Conservation (phyloP, 73 alveolate species). For the Paramecium caudatum region DNA sequence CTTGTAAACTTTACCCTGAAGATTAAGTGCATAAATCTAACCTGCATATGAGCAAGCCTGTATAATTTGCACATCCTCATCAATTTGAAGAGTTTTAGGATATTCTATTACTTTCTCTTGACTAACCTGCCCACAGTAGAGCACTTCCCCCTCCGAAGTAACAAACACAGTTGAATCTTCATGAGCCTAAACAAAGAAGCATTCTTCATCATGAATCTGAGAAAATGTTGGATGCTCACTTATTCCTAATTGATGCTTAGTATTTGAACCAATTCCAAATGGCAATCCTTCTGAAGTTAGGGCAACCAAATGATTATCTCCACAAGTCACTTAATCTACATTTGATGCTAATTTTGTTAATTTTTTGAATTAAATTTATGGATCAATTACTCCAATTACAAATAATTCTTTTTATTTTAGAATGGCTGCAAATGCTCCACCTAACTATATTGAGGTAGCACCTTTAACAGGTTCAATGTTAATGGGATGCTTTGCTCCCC, state of each 20-base stretch:
- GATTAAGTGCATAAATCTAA: neutral
- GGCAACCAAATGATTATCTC: constrained; percentile 19
- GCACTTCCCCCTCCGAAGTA: constrained; percentile 54
- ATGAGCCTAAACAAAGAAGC: constrained; percentile 13
- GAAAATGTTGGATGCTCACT: neutral
- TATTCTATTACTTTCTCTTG: constrained; percentile 8
- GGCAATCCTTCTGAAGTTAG: neutral
- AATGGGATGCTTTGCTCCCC: neutral
- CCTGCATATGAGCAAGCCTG: constrained; percentile 2
- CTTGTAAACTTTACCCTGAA: constrained; percentile 7
- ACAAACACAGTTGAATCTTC: constrained; percentile 34
- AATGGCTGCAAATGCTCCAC: neutral
- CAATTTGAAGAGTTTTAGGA: constrained; percentile 4
- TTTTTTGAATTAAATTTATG: neutral
- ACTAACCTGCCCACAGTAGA: constrained; percentile 33
- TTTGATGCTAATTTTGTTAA: neutral
- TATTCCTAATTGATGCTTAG: neutral
- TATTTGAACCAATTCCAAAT: constrained; percentile 45
- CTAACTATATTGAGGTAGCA: neutral
- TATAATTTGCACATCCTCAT: neutral
- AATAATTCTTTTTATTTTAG: neutral
- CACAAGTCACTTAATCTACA: neutral
- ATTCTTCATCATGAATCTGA: neutral
- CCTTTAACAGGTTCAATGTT: neutral
- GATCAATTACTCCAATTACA: neutral